phyloP scores from a whole-genome alignment of 2,329 filamentous ascomycete species.

The Hortaea sp. region DNA sequence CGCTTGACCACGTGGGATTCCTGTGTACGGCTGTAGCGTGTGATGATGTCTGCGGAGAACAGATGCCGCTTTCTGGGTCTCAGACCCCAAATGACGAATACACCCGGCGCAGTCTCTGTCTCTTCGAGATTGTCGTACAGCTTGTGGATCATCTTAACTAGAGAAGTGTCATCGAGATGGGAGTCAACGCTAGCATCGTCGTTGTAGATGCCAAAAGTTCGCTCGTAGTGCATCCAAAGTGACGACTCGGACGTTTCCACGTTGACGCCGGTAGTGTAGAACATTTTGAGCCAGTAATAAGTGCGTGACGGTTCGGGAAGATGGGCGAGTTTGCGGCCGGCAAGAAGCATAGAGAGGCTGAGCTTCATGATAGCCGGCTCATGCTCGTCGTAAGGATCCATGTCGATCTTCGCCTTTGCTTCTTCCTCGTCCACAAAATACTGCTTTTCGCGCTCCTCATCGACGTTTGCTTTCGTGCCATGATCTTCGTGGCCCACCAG shows the following conservation, averaged over 20 bases:
- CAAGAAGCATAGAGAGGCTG: background rate
- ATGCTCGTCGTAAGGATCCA: background rate
- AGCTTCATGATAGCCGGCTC: background rate
- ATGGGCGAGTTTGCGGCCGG: background rate
- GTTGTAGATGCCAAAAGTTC: background rate
- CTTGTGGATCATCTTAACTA: background rate
- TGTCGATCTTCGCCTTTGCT: background rate
- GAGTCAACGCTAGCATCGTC: background rate
- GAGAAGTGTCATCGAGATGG: background rate
- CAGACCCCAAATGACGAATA: background rate
- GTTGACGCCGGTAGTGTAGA: background rate
- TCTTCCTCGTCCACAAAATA: background rate
- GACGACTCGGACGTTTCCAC: background rate
- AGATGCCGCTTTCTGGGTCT: background rate
- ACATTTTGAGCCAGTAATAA: constrained; percentile 1
- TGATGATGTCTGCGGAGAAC: background rate
- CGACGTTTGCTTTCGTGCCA: background rate
- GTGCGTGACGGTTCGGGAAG: constrained; percentile 1
- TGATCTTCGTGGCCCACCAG: background rate
- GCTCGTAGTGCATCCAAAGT: background rate
- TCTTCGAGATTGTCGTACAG: background rate
- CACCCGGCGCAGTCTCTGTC: background rate
- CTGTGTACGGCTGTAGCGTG: background rate
- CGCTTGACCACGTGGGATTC: too few species aligned
- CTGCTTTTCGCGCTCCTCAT: background rate